These are phyloP conservation scores for Plasmodium coatneyi DNA, from an alignment of 169 alveolate genomes.

Conservation along the genomic window DNA sequence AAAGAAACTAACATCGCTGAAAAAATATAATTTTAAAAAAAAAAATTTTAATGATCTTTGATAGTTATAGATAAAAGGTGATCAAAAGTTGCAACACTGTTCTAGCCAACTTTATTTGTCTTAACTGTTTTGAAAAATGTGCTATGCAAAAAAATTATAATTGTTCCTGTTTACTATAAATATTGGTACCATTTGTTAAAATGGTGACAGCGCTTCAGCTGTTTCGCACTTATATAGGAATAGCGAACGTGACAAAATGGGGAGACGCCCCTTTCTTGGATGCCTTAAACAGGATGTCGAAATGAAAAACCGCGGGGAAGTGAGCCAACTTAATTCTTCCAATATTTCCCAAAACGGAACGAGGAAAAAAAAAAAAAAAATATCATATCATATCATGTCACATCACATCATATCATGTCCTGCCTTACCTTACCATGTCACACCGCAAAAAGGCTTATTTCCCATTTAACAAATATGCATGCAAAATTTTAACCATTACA, in stretches of 20 bases:
- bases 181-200: neutral
- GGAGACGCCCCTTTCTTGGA: neutral
- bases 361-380: neutral
- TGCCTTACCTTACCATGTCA: neutral
- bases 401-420: neutral
- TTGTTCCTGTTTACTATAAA: neutral
- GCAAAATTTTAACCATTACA: neutral
- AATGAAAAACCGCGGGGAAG: neutral
- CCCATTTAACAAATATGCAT: neutral
- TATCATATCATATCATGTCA: neutral
- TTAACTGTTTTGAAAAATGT: neutral
- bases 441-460: neutral
- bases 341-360: neutral
- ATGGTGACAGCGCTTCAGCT: neutral
- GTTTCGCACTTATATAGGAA: neutral
- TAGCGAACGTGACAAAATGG: neutral
- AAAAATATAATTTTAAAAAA: neutral
- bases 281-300: neutral
- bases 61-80: neutral
- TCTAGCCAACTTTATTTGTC: neutral
- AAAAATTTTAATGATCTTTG: neutral
- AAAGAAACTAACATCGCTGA: neutral
- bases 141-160: neutral
- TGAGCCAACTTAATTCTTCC: neutral
- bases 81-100: neutral